Conservation (phyloP, 2,329 filamentous ascomycete species). For the Fusarium nygamai region DNA sequence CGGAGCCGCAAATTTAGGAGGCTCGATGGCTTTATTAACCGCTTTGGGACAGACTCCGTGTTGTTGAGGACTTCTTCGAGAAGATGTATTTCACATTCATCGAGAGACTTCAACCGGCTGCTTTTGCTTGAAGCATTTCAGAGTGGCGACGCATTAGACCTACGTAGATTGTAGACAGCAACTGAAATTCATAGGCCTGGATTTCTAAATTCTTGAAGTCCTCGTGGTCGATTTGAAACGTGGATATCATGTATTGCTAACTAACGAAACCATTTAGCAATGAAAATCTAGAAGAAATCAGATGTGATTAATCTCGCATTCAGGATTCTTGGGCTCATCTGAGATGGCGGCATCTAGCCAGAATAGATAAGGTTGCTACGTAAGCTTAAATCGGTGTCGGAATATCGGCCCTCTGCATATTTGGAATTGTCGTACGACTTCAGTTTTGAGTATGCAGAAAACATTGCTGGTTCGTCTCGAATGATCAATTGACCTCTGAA, state of each 20-base stretch:
- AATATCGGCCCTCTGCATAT: not conserved
- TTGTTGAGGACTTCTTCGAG: not conserved
- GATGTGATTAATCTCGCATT: not conserved
- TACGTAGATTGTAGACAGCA: not conserved
- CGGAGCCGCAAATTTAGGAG: not conserved
- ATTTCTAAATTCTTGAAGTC: not conserved
- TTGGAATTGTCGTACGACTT: not conserved
- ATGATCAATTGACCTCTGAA: not conserved
- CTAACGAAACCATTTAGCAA: fast-evolving
- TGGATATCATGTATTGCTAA: not conserved
- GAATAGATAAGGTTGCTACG: not conserved
- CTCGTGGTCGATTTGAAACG: no score
- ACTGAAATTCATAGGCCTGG: not conserved
- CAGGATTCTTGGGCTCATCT: fast-evolving
- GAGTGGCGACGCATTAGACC: not conserved
- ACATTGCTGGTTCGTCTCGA: not conserved
- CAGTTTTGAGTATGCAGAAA: not conserved
- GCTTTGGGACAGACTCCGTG: not conserved
- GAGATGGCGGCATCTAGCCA: not conserved
- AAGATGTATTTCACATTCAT: not conserved
- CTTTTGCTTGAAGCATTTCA: not conserved
- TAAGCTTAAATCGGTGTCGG: not conserved
- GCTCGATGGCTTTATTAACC: not conserved
- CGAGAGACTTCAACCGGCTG: not conserved
- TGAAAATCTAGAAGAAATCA: not conserved